These are phyloP conservation scores for Discostella stelligera DNA, from an alignment of 352 stramenopile species.

Conservation along the genomic window DNA sequence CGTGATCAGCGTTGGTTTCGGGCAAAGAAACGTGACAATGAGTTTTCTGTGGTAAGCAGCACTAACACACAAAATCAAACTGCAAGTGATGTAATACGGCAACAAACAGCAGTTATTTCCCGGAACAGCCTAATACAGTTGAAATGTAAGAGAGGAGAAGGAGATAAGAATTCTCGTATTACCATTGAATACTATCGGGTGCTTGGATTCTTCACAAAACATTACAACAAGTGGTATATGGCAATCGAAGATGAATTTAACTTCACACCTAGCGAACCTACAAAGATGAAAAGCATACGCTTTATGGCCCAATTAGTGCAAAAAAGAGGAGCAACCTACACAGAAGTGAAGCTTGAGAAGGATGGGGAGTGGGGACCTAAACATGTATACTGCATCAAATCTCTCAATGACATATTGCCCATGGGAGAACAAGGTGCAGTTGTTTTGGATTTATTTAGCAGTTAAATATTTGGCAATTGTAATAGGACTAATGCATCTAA, in stretches of 20 bases:
- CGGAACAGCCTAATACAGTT: conserved; percentile 19
- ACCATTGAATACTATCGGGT: conserved; percentile 32
- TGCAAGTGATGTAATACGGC: background rate
- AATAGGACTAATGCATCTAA: background rate
- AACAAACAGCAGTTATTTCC: conserved; percentile 3
- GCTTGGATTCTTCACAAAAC: conserved; percentile 30
- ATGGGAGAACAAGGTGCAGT: background rate
- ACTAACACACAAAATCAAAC: background rate
- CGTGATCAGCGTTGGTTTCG: no score
- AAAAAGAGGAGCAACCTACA: background rate
- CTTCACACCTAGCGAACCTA: conserved; percentile 1
- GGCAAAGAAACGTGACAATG: no score
- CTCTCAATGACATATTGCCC: background rate
- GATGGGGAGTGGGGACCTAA: background rate
- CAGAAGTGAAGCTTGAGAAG: conserved; percentile 1
- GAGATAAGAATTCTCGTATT: background rate
- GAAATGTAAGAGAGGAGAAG: background rate
- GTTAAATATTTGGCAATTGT: background rate
- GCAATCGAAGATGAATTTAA: background rate
- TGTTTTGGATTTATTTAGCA: background rate
- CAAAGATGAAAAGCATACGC: background rate
- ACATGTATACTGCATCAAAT: conserved; percentile 9
- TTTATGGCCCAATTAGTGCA: conserved; percentile 6
- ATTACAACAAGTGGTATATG: conserved; percentile 44
- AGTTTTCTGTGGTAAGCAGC: no score